phyloP scores from a whole-genome alignment of 345 rosid genomes.

The Lenwebbia sp. region DNA sequence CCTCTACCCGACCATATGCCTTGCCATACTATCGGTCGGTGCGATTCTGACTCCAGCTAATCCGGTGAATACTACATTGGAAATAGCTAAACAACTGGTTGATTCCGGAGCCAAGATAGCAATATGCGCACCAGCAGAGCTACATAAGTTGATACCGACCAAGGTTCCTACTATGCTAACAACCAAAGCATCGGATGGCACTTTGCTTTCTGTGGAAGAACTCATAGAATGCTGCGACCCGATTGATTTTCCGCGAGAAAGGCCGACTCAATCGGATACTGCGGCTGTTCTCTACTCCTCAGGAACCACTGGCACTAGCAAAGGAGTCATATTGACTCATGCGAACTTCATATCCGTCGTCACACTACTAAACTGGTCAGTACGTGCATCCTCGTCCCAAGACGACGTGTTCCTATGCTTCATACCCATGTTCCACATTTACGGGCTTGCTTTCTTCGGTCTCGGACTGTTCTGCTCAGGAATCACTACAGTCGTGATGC shows the following conservation, averaged over 20 bases:
- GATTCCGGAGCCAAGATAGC: conserved; percentile 44
- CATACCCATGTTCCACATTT: conserved; percentile 51
- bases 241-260: conserved; percentile 1
- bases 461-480: conserved; percentile 35
- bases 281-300: conserved; percentile 58
- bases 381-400: conserved; percentile 18
- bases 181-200: background rate
- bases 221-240: conserved; percentile 32
- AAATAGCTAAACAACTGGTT: conserved; percentile 35
- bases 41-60: conserved; percentile 49
- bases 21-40: conserved; percentile 41
- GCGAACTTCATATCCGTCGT: conserved; percentile 32
- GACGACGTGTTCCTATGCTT: conserved; percentile 36
- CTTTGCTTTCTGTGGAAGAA: conserved; percentile 26
- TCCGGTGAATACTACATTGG: conserved; percentile 36
- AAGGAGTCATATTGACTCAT: conserved; percentile 51
- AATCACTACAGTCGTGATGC: conserved; percentile 35
- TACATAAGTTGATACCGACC: conserved; percentile 22
- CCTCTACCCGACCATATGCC: conserved; percentile 35
- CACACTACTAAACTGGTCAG: conserved; percentile 35
- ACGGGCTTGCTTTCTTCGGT: conserved; percentile 52
- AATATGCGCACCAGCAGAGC: conserved; percentile 36
- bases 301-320: conserved; percentile 59
- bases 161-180: conserved; percentile 24
- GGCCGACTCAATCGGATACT: conserved; percentile 29